Percentiles rank a stretch among this genome's conserved stretches.
phyloP scores from a whole-genome alignment of 768 basidiomycete genomes.

The Galerina sulciceps region DNA sequence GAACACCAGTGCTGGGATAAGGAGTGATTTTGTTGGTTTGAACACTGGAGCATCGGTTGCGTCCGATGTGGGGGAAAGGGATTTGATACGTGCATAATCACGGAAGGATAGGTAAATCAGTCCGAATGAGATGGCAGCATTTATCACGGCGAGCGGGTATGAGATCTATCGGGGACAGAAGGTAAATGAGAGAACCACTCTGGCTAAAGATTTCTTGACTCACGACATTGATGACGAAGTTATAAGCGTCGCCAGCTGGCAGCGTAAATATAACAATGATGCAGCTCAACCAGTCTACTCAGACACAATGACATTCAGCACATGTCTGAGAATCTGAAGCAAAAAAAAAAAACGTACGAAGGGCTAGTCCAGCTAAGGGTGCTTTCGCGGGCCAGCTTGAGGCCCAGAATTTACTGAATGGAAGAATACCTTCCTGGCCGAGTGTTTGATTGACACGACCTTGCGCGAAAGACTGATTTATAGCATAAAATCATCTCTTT shows the following conservation, averaged over 20 bases:
- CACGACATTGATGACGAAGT: slow-evolving; percentile 62
- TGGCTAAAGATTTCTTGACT: slow-evolving; percentile 19
- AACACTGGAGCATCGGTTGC: background rate
- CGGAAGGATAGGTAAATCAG: slow-evolving; percentile 41
- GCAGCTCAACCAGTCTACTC: slow-evolving; percentile 39
- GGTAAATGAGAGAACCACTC: background rate
- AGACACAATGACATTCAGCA: background rate
- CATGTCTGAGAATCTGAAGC: no score
- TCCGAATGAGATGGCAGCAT: slow-evolving; percentile 55
- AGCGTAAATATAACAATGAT: slow-evolving; percentile 39
- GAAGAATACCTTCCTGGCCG: slow-evolving; percentile 64
- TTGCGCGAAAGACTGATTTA: slow-evolving; percentile 27
- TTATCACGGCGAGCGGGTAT: slow-evolving; percentile 55
- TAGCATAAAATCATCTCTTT: background rate
- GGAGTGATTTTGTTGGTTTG: slow-evolving; percentile 8
- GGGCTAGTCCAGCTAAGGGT: slow-evolving; percentile 57
- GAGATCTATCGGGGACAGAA: slow-evolving; percentile 30
- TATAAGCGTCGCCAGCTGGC: slow-evolving; percentile 70
- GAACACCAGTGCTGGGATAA: slow-evolving; percentile 45
- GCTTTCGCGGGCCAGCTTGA: slow-evolving; percentile 65
- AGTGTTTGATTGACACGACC: slow-evolving; percentile 63
- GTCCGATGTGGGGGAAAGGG: background rate
- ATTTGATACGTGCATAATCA: background rate
- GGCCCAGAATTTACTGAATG: slow-evolving; percentile 62
- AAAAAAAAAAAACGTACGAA: slow-evolving; percentile 41